These are phyloP conservation scores for Cylindrotheca fusiformis DNA, from an alignment of 108 stramenopile genomes.

Conservation along the genomic window DNA sequence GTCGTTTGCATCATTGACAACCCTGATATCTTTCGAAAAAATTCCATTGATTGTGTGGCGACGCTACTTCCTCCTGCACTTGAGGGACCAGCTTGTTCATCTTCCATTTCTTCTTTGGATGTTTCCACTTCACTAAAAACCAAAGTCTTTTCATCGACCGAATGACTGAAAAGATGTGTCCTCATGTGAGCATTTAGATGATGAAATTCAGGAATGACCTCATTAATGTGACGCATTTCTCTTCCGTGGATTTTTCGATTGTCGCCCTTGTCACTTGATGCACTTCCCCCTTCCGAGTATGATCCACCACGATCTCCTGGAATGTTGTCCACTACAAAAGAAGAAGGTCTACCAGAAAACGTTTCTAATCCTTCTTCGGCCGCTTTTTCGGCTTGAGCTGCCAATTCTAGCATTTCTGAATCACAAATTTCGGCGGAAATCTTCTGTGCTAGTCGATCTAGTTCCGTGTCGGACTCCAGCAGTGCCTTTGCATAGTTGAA, in stretches of 20 bases:
- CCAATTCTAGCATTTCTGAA: slow-evolving; percentile 33
- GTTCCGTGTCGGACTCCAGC: slow-evolving; percentile 20
- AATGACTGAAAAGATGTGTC: slow-evolving; percentile 27
- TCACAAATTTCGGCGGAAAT: slow-evolving; percentile 33
- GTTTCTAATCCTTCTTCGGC: slow-evolving; percentile 33
- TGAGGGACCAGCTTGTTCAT: neutral
- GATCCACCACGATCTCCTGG: neutral
- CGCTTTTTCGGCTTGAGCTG: slow-evolving; percentile 36
- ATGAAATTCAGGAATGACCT: slow-evolving; percentile 28
- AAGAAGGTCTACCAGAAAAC: slow-evolving; percentile 33
- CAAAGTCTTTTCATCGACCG: slow-evolving; percentile 9
- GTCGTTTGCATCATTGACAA: neutral
- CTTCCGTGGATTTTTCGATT: slow-evolving; percentile 3
- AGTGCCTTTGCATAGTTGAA: slow-evolving; percentile 35
- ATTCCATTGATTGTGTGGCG: neutral
- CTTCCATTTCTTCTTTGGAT: neutral
- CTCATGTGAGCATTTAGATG: slow-evolving; percentile 27
- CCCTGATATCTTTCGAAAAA: slow-evolving; percentile 2
- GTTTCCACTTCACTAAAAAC: slow-evolving; percentile 17
- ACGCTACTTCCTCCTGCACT: neutral
- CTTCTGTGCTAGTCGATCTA: slow-evolving; percentile 24
- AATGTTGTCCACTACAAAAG: slow-evolving; percentile 28
- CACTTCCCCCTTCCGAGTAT: slow-evolving; percentile 1
- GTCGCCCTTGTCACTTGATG: slow-evolving; percentile 7
- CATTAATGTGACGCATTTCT: slow-evolving; percentile 20